Conservation (phyloP, 164 flowering plant species). For the Liquidambar formosana region DNA sequence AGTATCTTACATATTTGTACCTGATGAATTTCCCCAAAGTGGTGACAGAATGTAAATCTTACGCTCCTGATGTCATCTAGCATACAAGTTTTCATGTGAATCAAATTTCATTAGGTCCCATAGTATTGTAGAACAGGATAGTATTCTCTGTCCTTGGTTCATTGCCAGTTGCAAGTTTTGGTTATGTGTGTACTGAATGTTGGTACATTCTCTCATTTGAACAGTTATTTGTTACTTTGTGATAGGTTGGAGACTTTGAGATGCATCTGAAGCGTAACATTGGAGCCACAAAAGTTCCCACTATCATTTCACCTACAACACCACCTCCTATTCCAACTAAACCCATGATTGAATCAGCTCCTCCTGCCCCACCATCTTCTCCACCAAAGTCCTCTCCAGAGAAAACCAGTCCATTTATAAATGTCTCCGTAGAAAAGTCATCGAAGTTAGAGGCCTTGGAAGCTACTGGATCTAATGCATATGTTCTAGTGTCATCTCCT, state of each 20-base stretch:
- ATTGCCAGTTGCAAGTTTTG: neutral
- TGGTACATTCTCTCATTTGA: slow-evolving; percentile 4
- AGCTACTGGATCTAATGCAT: slow-evolving; percentile 69
- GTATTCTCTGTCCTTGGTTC: neutral
- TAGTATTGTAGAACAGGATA: neutral
- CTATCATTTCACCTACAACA: slow-evolving; percentile 40
- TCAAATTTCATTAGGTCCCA: neutral
- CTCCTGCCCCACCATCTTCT: slow-evolving; percentile 38
- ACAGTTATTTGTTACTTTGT: slow-evolving; percentile 4
- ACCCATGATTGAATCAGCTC: slow-evolving; percentile 54
- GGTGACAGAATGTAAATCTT: too few species aligned
- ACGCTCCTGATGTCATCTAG: neutral
- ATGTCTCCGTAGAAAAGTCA: slow-evolving; percentile 45
- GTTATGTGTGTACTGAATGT: neutral
- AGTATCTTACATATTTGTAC: too few species aligned
- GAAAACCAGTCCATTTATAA: slow-evolving; percentile 51
- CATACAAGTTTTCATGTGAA: neutral
- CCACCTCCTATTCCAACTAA: slow-evolving; percentile 64
- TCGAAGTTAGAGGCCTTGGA: slow-evolving; percentile 71
- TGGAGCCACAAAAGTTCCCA: slow-evolving; percentile 40
- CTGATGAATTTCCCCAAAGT: too few species aligned
- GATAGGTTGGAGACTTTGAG: slow-evolving; percentile 87
- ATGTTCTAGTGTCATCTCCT: slow-evolving; percentile 75
- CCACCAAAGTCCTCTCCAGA: slow-evolving; percentile 52
- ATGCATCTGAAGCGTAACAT: slow-evolving; percentile 80